Evolutionary conservation across 441 rosid genomes (phyloP).

Genomic region (Hura crepitans): DNA sequence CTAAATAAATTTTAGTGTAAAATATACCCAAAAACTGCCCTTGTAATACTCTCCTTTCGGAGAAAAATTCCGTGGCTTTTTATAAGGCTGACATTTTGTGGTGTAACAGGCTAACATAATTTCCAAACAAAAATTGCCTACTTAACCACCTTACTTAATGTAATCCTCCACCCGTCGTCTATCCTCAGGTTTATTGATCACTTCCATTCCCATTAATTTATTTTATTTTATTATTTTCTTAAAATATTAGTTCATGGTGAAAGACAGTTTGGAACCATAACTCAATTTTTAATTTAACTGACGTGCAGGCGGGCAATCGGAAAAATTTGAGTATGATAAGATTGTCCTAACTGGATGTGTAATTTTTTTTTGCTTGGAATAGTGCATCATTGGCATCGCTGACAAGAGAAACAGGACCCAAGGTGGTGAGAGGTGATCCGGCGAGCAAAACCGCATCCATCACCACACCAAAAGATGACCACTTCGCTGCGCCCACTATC

Average conservation of each 20-base stretch:
- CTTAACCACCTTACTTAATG: neutral
- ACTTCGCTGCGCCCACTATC: slow-evolving; percentile 41
- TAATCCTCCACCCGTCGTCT: neutral
- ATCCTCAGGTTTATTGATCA: too few species aligned
- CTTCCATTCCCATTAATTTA: neutral
- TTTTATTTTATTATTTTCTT: neutral
- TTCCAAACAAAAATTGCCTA: neutral
- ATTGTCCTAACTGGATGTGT: too few species aligned
- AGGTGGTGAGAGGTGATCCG: slow-evolving; percentile 81
- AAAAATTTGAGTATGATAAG: too few species aligned
- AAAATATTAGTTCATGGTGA: neutral
- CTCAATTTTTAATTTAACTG: neutral
- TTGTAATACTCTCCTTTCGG: too few species aligned
- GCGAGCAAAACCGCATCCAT: slow-evolving; percentile 38
- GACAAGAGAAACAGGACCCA: slow-evolving; percentile 78
- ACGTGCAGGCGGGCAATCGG: too few species aligned
- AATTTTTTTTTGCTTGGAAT: slow-evolving; percentile 9
- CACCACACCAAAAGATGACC: slow-evolving; percentile 30
- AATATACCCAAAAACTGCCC: too few species aligned
- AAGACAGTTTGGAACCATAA: too few species aligned
- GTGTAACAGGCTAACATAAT: too few species aligned
- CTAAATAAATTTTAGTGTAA: too few species aligned
- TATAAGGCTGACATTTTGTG: too few species aligned
- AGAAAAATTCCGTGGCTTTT: too few species aligned
- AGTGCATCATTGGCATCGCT: slow-evolving; percentile 94